phyloP scores from a whole-genome alignment of 306 rosid genomes.

The Rosa multiflora region DNA sequence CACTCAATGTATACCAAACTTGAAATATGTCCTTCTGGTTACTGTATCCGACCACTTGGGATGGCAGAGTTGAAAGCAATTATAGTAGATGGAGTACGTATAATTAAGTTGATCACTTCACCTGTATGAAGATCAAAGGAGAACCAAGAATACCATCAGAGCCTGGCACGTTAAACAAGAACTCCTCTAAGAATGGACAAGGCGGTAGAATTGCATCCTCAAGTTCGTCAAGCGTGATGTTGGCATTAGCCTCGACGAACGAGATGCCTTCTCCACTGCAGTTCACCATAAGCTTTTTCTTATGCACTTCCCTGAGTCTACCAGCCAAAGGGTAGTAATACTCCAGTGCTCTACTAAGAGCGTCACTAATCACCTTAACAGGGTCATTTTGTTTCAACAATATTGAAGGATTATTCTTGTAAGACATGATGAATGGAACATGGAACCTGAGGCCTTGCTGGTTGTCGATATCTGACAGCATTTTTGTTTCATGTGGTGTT shows the following conservation, averaged over 20 bases:
- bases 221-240: slow-evolving; percentile 9
- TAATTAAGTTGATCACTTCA: background rate
- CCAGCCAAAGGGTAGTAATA: slow-evolving; percentile 38
- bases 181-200: slow-evolving; percentile 24
- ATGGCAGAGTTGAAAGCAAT: background rate
- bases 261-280: slow-evolving; percentile 30
- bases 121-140: slow-evolving; percentile 27
- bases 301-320: slow-evolving; percentile 20
- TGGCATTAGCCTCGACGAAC: slow-evolving; percentile 31
- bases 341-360: slow-evolving; percentile 18
- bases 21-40: no score
- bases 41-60: no score
- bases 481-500: background rate
- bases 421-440: background rate
- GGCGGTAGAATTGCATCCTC: slow-evolving; percentile 28
- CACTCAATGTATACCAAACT: no score
- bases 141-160: slow-evolving; percentile 7
- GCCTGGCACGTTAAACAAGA: slow-evolving; percentile 13
- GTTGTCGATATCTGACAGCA: slow-evolving; percentile 12
- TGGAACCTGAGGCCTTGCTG: background rate
- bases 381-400: slow-evolving; percentile 6
- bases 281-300: slow-evolving; percentile 22
- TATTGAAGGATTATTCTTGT: background rate
- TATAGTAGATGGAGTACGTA: background rate
- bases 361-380: slow-evolving; percentile 10